Evolutionary conservation across 495 filamentous ascomycete genomes (phyloP).

Genomic region (Penicillium odoratum): DNA sequence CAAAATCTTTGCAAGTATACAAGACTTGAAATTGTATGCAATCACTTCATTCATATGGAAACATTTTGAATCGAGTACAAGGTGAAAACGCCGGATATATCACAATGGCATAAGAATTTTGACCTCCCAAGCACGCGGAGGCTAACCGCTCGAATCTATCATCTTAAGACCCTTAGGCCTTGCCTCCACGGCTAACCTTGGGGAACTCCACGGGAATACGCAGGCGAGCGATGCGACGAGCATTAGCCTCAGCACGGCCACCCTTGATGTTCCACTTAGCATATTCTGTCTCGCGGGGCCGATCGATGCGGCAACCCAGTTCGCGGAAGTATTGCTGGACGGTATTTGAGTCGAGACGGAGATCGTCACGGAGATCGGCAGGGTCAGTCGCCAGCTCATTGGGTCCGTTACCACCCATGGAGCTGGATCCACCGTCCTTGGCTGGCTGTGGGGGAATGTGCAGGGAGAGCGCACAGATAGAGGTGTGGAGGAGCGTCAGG

Average conservation of each 20-base stretch:
- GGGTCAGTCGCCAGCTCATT: slow-evolving; percentile 80
- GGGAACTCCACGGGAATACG: slow-evolving; percentile 83
- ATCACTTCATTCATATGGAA: slow-evolving; percentile 24
- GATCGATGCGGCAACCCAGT: slow-evolving; percentile 65
- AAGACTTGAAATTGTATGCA: slow-evolving; percentile 1
- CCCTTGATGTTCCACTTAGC: slow-evolving; percentile 47
- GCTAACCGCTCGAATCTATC: slow-evolving; percentile 10
- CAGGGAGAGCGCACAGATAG: slow-evolving; percentile 65
- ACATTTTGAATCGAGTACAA: slow-evolving; percentile 13
- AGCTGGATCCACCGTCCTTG: slow-evolving; percentile 44
- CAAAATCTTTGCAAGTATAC: slow-evolving; percentile 9
- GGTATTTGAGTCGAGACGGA: slow-evolving; percentile 68
- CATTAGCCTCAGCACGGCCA: slow-evolving; percentile 59
- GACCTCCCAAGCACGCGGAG: slow-evolving; percentile 5
- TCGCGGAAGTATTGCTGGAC: slow-evolving; percentile 69
- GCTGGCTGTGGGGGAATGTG: slow-evolving; percentile 45
- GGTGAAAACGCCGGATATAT: slow-evolving; percentile 28
- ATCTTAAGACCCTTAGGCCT: slow-evolving; percentile 18
- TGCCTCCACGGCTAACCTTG: slow-evolving; percentile 50
- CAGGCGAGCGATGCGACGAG: slow-evolving; percentile 66
- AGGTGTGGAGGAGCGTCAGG: slow-evolving; percentile 63
- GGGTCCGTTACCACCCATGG: slow-evolving; percentile 55
- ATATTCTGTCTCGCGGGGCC: slow-evolving; percentile 45
- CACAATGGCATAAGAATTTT: slow-evolving; percentile 18
- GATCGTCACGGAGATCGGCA: slow-evolving; percentile 72